Conservation (phyloP, 2,329 filamentous ascomycete genomes). For the Talaromyces marneffei region DNA sequence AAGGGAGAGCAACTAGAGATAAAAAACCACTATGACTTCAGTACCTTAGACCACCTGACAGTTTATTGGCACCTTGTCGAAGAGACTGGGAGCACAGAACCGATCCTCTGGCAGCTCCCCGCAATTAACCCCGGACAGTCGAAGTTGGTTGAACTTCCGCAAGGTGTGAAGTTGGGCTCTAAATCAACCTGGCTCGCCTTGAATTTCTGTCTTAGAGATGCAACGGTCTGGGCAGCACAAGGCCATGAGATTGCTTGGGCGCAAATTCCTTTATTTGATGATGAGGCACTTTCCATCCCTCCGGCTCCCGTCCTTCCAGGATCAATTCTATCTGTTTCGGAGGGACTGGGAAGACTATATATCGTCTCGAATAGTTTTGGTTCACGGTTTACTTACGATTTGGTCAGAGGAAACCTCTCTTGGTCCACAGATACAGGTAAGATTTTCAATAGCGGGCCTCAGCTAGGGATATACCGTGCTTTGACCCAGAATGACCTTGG, state of each 20-base stretch:
- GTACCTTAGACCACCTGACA: conserved; percentile 39
- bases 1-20: neutral
- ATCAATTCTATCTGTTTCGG: neutral
- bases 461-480: conserved; percentile 47
- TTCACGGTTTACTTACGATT: conserved; percentile 32
- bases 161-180: neutral
- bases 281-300: neutral
- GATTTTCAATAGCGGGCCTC: conserved; percentile 21
- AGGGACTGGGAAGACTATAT: neutral
- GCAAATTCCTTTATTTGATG: conserved; percentile 29
- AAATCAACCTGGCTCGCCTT: conserved; percentile 47
- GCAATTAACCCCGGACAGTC: conserved; percentile 9
- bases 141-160: neutral
- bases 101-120: conserved; percentile 30
- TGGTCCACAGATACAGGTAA: conserved; percentile 34
- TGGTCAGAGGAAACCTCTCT: neutral
- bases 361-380: conserved; percentile 10
- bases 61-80: conserved; percentile 19
- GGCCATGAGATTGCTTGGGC: conserved; percentile 54
- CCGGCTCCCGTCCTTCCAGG: neutral
- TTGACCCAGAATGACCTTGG: conserved; percentile 30
- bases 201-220: conserved; percentile 39
- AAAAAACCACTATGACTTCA: conserved; percentile 47
- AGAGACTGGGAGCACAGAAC: conserved; percentile 21
- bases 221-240: conserved; percentile 47